These are phyloP conservation scores for Trebouxiophyceae sp. DNA, from an alignment of 163 green algal genomes.

Conservation along the genomic window DNA sequence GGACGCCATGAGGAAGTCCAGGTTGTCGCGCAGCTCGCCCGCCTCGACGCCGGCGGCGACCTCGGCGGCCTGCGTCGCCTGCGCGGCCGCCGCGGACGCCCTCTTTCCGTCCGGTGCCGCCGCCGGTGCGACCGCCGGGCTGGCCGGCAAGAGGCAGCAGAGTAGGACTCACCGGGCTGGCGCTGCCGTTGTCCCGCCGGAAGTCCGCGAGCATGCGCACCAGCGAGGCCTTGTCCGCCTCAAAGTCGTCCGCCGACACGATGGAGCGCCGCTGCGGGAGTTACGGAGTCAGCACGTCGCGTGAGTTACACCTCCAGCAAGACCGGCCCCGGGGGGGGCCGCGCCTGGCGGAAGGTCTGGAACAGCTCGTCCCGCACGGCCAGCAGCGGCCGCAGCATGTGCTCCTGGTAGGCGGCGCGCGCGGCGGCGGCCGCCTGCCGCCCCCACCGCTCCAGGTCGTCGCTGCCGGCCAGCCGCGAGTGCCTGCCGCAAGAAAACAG, in stretches of 20 bases:
- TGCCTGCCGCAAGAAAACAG: conserved; percentile 11
- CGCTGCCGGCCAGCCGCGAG: conserved; percentile 14
- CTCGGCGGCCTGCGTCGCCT: too few species aligned
- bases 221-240: conserved; percentile 57
- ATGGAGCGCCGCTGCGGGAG: conserved; percentile 40
- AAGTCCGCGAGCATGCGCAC: conserved; percentile 78
- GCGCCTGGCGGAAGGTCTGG: conserved; percentile 20
- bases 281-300: conserved; percentile 21
- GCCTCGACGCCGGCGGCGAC: too few species aligned
- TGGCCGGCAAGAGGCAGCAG: conserved; percentile 3
- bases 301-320: conserved; percentile 54
- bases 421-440: conserved; percentile 1
- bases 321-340: conserved; percentile 49
- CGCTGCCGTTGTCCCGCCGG: conserved; percentile 21
- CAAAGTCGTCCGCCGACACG: conserved; percentile 56
- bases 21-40: conserved; percentile 26
- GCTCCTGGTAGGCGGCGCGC: conserved; percentile 10
- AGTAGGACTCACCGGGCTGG: not conserved
- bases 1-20: conserved; percentile 66
- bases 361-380: conserved; percentile 23
- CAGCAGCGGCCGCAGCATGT: conserved; percentile 9
- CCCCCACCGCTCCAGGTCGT: conserved; percentile 17
- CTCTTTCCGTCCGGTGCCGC: not conserved
- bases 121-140: not conserved
- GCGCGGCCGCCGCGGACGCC: too few species aligned